Percentiles rank a stretch among this genome's conserved stretches.
These are phyloP conservation scores for Microcos paniculata DNA, from an alignment of 345 rosid genomes.

Conservation along the genomic window DNA sequence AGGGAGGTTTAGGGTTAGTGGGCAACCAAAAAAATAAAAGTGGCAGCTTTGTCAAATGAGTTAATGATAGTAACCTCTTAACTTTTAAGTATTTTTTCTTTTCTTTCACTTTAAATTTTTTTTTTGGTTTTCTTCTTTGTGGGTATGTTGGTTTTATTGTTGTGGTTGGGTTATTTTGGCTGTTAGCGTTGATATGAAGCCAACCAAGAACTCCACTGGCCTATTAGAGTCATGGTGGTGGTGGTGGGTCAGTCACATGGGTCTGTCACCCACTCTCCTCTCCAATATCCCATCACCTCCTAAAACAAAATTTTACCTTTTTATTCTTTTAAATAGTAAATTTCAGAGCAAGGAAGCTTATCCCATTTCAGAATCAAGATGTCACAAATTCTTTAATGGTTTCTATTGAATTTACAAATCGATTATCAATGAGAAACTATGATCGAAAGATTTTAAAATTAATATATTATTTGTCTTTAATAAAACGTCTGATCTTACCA, in stretches of 20 bases:
- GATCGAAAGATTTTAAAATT: no score
- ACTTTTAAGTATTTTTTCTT: constrained; percentile 17
- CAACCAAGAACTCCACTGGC: constrained; percentile 52
- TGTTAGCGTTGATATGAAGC: constrained; percentile 94
- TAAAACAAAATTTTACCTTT: not conserved
- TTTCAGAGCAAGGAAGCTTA: no score
- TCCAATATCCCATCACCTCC: constrained; percentile 6
- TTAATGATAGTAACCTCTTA: constrained; percentile 45
- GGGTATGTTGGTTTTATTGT: constrained; percentile 21
- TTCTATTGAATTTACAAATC: no score
- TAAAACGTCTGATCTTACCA: no score
- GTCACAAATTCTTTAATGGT: no score
- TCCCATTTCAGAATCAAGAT: no score
- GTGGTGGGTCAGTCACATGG: constrained; percentile 84
- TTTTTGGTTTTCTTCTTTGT: constrained; percentile 1
- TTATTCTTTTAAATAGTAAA: no score
- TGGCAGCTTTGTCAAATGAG: constrained; percentile 40
- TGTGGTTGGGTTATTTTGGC: constrained; percentile 56
- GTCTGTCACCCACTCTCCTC: constrained; percentile 58
- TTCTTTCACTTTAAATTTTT: not conserved
- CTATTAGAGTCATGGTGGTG: constrained; percentile 25
- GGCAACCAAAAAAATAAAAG: constrained; percentile 33
- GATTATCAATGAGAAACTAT: no score
- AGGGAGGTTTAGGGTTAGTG: constrained; percentile 28
- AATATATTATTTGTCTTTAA: no score